phyloP scores from a whole-genome alignment of 2,329 filamentous ascomycete genomes.

The Trichophyton simii region DNA sequence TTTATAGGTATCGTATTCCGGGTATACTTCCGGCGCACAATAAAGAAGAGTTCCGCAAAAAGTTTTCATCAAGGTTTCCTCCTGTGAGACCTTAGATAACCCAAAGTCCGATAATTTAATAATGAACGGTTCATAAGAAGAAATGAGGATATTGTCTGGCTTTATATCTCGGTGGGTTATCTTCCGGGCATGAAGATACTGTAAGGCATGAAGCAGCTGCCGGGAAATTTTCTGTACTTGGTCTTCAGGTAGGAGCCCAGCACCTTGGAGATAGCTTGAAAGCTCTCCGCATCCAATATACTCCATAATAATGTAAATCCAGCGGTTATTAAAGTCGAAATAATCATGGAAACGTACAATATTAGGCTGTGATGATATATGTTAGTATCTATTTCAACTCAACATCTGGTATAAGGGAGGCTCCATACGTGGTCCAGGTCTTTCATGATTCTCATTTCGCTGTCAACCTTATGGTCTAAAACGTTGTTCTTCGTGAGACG shows the following conservation, averaged over 20 bases:
- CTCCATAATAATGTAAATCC: slow-evolving; percentile 96
- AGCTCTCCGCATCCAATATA: slow-evolving; percentile 74
- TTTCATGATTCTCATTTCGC: slow-evolving; percentile 95
- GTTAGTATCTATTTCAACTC: slow-evolving; percentile 5
- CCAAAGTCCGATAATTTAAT: slow-evolving; percentile 96
- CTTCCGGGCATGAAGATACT: slow-evolving; percentile 72
- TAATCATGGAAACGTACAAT: slow-evolving; percentile 88
- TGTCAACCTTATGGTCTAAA: slow-evolving; percentile 82
- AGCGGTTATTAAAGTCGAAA: slow-evolving; percentile 61
- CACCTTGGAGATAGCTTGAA: slow-evolving; percentile 54
- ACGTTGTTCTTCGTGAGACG: slow-evolving; percentile 87
- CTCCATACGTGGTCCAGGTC: slow-evolving; percentile 62
- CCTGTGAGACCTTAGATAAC: slow-evolving; percentile 83
- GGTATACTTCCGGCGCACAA: slow-evolving; percentile 93
- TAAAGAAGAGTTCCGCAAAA: slow-evolving; percentile 95
- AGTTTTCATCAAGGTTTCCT: slow-evolving; percentile 84
- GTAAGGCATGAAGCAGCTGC: slow-evolving; percentile 62
- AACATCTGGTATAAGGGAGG: neutral
- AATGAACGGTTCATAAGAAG: slow-evolving; percentile 56
- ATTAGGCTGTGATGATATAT: slow-evolving; percentile 46
- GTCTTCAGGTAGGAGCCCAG: slow-evolving; percentile 52
- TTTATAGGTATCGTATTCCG: slow-evolving; percentile 58
- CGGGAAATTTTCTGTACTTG: slow-evolving; percentile 58
- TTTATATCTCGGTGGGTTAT: slow-evolving; percentile 99
- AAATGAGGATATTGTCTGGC: slow-evolving; percentile 89